Percentiles rank a stretch among this genome's conserved stretches.
Conservation (phyloP, 2,329 filamentous ascomycete species). For the Teratosphaeria pseudoeucalypti region DNA sequence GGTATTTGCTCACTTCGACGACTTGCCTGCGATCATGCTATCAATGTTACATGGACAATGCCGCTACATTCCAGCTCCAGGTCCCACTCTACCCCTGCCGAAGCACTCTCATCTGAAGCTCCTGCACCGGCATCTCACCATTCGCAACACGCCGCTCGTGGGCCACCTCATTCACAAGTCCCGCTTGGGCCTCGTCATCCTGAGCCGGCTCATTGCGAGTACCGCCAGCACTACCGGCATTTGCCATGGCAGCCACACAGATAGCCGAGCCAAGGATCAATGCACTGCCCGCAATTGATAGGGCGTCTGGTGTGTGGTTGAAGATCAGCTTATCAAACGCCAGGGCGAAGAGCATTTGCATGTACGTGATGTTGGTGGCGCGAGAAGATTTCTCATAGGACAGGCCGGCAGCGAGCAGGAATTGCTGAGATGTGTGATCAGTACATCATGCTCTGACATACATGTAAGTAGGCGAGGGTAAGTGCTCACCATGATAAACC, state of each 20-base stretch:
- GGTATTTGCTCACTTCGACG: too few species aligned
- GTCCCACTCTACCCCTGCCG: background rate
- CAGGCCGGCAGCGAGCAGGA: slow-evolving; percentile 68
- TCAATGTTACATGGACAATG: too few species aligned
- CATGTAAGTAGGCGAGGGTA: too few species aligned
- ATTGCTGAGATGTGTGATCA: slow-evolving; percentile 44
- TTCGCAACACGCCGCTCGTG: slow-evolving; percentile 11
- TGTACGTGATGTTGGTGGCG: slow-evolving; percentile 59
- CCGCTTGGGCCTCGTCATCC: slow-evolving; percentile 18
- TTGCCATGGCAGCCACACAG: slow-evolving; percentile 50
- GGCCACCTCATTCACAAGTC: slow-evolving; percentile 7
- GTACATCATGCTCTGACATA: too few species aligned
- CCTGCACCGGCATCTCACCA: slow-evolving; percentile 7
- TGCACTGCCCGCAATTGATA: slow-evolving; percentile 51
- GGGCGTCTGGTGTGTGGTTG: slow-evolving; percentile 45
- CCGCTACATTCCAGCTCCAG: too few species aligned
- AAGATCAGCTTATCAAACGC: slow-evolving; percentile 55
- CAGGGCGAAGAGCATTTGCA: slow-evolving; percentile 59
- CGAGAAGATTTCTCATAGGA: slow-evolving; percentile 56
- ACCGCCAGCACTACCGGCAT: slow-evolving; percentile 22
- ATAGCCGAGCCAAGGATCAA: slow-evolving; percentile 57
- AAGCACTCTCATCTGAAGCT: slow-evolving; percentile 1
- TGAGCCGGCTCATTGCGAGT: slow-evolving; percentile 7
- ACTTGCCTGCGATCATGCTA: too few species aligned
- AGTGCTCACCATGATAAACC: slow-evolving; percentile 56